Percentiles rank a stretch among this genome's conserved stretches.
These are phyloP conservation scores for Globisporangium apiculatum DNA, from an alignment of 352 stramenopile genomes.

Conservation along the genomic window DNA sequence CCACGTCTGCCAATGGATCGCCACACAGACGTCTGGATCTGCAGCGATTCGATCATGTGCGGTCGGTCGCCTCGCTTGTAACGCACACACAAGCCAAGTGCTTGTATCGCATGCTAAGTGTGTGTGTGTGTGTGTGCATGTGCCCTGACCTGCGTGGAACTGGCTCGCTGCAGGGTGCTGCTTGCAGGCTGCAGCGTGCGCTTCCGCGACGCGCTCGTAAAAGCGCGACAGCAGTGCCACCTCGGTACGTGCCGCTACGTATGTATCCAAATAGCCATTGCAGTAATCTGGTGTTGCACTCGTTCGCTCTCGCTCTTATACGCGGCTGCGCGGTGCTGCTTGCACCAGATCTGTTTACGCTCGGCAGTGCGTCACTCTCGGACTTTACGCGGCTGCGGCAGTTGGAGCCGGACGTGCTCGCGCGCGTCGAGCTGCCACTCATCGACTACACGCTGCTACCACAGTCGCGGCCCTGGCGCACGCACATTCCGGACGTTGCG, in stretches of 20 bases:
- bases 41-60: conserved; percentile 69
- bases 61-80: not conserved
- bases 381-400: conserved; percentile 60
- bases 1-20: conserved; percentile 39
- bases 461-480: conserved; percentile 34
- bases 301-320: not conserved
- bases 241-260: conserved; percentile 29
- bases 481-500: conserved; percentile 43
- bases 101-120: too few relatives aligned
- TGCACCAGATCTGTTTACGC: conserved; percentile 48
- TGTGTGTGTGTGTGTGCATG: not conserved
- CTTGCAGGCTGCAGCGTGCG: conserved; percentile 48
- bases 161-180: conserved; percentile 29
- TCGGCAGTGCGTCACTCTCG: conserved; percentile 65
- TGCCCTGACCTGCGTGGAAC: not conserved
- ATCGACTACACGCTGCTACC: conserved; percentile 55
- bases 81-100: too few relatives aligned
- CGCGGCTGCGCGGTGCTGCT: not conserved
- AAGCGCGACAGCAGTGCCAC: conserved; percentile 30
- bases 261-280: too few relatives aligned
- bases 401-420: conserved; percentile 30
- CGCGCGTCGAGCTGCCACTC: conserved; percentile 48
- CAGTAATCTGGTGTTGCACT: not conserved
- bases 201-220: conserved; percentile 43
- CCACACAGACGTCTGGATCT: conserved; percentile 62